Evolutionary conservation across 306 rosid species (phyloP), one percentile per base, ranked within the genome.

Genomic region (Albizia julibrissin): DNA sequence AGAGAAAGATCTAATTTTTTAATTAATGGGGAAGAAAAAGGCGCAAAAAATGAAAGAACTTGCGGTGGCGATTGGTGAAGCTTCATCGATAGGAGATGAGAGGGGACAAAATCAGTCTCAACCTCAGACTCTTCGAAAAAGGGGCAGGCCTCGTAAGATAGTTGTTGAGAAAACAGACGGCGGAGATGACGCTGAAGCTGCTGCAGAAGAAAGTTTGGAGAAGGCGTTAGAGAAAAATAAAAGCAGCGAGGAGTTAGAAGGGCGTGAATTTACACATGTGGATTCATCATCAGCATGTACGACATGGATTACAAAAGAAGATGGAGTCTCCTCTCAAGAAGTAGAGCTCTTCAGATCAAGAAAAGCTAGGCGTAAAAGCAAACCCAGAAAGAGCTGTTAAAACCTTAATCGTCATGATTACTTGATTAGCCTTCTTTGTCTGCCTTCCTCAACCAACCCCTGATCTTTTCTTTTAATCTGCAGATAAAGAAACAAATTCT

Each of bases 121-220:
- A 59, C 77, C 88, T 77, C 91, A 82, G 82, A 86, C 81, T 43
- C 94, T 91, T 8, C 74, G 98, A 77, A 94, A 92, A 85, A 90
- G 98, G 83, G 98, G 97, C 8, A 88, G 97, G 29, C 98, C 98
- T 59, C 92, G 98, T 44, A 94, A 94, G 88, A 78, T 90, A 43
- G 44, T 84, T 67, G 44, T 85, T 62, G 91, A 84, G 5, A 88
- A 84, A 70, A 58, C 76, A 74, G 89, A 81, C 43, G 74, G 42
- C 3, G 67, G 80, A 37, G 87, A 58, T 43, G 39, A 34, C 39
- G 39, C 39, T 34, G 39, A 34, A 34, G 8, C 39, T 5, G 78
- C 26, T 31, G n/a, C 26, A n/a, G 31, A 50, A 31, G 82, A 80
- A 84, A 64, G 64, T 34, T 75, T 26, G 39, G 90, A 89, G 13